These are phyloP conservation scores for Camellia lanceoleosa DNA, from an alignment of 148 eudicot genomes.

Conservation along the genomic window DNA sequence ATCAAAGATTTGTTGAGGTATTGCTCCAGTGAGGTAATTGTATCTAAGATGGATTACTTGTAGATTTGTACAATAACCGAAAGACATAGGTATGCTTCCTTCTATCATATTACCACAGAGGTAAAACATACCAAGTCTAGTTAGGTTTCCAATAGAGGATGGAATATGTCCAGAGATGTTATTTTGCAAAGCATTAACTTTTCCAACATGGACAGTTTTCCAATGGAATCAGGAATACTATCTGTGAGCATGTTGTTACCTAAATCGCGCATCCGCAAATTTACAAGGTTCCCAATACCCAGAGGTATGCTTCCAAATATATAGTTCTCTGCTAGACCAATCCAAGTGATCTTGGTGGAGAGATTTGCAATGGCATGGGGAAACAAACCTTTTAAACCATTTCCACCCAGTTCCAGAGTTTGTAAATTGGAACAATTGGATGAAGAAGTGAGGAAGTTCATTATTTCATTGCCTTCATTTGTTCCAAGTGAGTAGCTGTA, in stretches of 20 bases:
- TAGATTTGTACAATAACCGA: conserved; percentile 9
- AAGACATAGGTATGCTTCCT: conserved; percentile 19
- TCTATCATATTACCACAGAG: conserved; percentile 8
- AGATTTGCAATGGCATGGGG: conserved; percentile 20
- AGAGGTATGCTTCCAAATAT: conserved; percentile 21
- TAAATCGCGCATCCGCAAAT: neutral
- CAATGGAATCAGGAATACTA: conserved; percentile 13
- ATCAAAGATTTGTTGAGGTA: conserved; percentile 7
- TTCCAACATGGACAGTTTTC: conserved; percentile 10
- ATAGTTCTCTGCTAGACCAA: neutral
- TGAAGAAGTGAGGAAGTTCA: conserved; percentile 5
- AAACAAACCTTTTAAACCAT: conserved; percentile 1
- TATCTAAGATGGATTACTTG: conserved; percentile 4
- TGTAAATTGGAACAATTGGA: conserved; percentile 20
- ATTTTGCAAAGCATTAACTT: neutral
- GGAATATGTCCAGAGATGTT: conserved; percentile 17
- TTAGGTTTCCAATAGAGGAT: conserved; percentile 16
- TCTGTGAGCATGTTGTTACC: conserved; percentile 20
- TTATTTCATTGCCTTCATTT: neutral
- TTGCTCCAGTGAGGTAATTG: conserved; percentile 6
- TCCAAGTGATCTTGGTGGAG: conserved; percentile 2
- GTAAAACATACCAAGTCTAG: neutral
- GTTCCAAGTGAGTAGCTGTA: conserved; percentile 11
- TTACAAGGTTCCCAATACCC: conserved; percentile 7
- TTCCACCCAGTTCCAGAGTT: neutral